Evolutionary conservation across 257 asterid genomes (phyloP), one percentile per base, ranked within the genome.

Genomic region (Pogostemon cablin): DNA sequence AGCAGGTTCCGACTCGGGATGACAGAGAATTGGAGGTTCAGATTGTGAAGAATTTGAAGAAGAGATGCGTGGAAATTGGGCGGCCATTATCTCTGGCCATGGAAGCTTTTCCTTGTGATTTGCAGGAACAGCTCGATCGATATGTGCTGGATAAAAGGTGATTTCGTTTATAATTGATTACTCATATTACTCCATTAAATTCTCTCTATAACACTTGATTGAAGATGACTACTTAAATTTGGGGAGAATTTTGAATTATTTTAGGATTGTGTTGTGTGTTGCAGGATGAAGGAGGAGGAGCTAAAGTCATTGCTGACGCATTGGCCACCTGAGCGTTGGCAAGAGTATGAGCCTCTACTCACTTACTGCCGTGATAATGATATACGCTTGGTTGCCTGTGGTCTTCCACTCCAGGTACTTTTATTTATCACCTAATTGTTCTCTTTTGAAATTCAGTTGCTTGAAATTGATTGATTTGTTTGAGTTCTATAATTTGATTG

Each of bases 261-360:
- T 53, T 17, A 17, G 59, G 2, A 15, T 50, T 50, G 6, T 25
- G 57, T 15, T 0, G 54, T 53, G 59, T 34, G 34, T 3, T 57
- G 74, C 90, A 88, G 97, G 87, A 90, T 87, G 20, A 80, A 81
- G 66, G 95, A 81, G 68, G 95, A 81, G 70, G 95, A 87, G 50
- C 85, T 93, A 7, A 86, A 88, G 73, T 78, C 95, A 38, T 80
- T 77, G 39, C 87, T 90, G 59, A 65, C 84, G 42, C 87, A 87
- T 65, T 93, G 98, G 98, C 78, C 98, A 73, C 72, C 88, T 60
- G 81, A 86, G 68, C 85, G 84, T 9, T 93, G 97, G 97, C 90
- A 88, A 85, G 98, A 93, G 74, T 90, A 90, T 44, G 96, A 90
- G 74, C 92, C 92, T 70, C 81, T 93, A 35, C 78, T 90, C 65